Evolutionary conservation across 2,329 filamentous ascomycete species (phyloP), one percentile per base, ranked within the genome.

Genomic region (Apiospora arundinis): DNA sequence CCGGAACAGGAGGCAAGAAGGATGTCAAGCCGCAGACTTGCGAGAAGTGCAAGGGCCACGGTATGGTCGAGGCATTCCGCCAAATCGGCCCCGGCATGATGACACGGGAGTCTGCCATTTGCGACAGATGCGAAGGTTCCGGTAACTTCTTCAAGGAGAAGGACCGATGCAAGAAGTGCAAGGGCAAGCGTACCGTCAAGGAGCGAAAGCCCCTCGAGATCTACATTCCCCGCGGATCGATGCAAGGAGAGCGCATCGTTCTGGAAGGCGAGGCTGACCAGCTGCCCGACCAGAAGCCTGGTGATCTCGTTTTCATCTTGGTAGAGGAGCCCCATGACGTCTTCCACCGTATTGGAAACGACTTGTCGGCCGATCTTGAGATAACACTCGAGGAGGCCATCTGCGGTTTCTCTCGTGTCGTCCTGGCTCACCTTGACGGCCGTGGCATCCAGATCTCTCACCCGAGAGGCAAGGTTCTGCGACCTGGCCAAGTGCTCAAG

Each of bases 141-240:
- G 96, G 96, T 7, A 91, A 92, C 79, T 91, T 95, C 79, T 97
- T 91, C 85, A 95, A 95, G 82, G 94, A 97, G 79, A 98, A 98
- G 86, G 96, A 99, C 79, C 94, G 94, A 80, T 99, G 96, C 87
- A 97, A 97, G 88, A 98, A 96, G 86, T 99, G 96, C 90, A 98
- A 98, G 85, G 96, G 96, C 78, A 93, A 93, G 82, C 90, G 94
- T 74, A 95, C 94, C 18, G 90, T 91, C 63, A 92, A 95, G 78
- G 93, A 96, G 83, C 96, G 93, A 83, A 99, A 98, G 85, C 93
- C 95, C 4, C 87, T 99, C 73, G 96, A 99, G 84, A 92, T 99
- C 69, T 98, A 98, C 84, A 97, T 99, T 72, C 95, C 95, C 12
- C 91, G 93, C 69, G 95, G 95, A 66, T 92, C 93, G 49, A 90